Conservation (phyloP, 192 early-diverging fungal species). For the Gaertneriomyces sp. region DNA sequence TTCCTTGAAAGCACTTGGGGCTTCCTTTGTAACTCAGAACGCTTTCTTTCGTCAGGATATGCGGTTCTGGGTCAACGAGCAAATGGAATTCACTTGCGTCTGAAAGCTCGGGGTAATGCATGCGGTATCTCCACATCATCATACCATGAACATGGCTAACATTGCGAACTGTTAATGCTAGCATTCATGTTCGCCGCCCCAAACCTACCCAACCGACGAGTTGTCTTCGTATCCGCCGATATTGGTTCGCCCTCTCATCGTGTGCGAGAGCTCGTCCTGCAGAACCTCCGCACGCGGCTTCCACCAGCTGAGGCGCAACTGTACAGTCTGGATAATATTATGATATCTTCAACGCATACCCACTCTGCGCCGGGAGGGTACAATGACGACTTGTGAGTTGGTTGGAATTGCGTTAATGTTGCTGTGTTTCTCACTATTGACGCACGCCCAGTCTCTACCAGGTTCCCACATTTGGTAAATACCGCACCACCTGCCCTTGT, state of each 20-base stretch:
- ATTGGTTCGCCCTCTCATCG: constrained; percentile 24
- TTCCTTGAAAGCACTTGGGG: not conserved
- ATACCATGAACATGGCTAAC: too few species aligned
- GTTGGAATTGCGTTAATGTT: not conserved
- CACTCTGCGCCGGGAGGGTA: constrained; percentile 45
- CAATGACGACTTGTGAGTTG: constrained; percentile 38
- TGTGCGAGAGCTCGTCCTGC: constrained; percentile 14
- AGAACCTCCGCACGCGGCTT: constrained; percentile 9
- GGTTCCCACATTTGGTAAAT: constrained; percentile 16
- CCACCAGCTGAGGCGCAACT: constrained; percentile 20
- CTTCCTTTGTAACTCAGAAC: not conserved
- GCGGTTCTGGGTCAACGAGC: constrained; percentile 34
- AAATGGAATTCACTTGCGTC: constrained; percentile 40
- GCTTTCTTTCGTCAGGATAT: constrained; percentile 30
- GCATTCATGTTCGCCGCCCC: constrained; percentile 40
- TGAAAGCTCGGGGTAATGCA: constrained; percentile 27
- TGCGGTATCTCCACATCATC: too few species aligned
- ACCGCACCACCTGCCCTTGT: not conserved
- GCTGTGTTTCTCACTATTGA: not conserved
- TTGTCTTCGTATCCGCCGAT: constrained; percentile 42
- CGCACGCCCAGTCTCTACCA: constrained; percentile 5
- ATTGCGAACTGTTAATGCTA: not conserved
- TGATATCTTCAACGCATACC: constrained; percentile 51
- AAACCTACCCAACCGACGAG: constrained; percentile 16
- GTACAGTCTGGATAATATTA: constrained; percentile 42